Evolutionary conservation across 2,329 filamentous ascomycete species (phyloP).

Genomic region (Colletotrichum tanaceti): DNA sequence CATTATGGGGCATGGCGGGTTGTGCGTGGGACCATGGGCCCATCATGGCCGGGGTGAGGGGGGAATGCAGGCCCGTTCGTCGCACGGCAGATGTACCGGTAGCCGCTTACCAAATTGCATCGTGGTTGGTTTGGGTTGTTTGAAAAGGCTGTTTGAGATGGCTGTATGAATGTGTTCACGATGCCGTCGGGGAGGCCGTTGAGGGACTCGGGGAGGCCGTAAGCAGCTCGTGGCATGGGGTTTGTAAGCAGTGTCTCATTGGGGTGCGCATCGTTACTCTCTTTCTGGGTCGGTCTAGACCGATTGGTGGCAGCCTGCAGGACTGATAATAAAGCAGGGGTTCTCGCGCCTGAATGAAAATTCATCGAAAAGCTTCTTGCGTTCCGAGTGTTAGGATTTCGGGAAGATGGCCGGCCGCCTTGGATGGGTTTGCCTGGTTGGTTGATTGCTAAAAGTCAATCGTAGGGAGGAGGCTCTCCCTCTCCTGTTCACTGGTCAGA

Average conservation of each 20-base stretch:
- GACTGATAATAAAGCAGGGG: too few relatives aligned
- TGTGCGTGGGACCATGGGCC: not conserved
- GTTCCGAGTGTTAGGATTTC: not conserved
- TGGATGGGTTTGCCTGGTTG: not conserved
- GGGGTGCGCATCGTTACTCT: constrained; percentile 5
- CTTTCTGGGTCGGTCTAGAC: not conserved
- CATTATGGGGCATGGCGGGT: not conserved
- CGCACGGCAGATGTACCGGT: not conserved
- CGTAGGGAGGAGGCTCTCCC: not conserved
- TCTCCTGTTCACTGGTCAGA: not conserved
- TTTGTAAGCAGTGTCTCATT: too few relatives aligned
- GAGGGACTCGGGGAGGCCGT: too few relatives aligned
- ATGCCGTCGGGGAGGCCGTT: not conserved
- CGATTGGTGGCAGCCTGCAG: not conserved
- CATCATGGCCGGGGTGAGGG: not conserved
- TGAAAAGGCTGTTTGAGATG: not conserved
- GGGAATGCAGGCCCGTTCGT: not conserved
- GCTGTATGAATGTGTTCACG: not conserved
- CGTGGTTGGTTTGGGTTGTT: not conserved
- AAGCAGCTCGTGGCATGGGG: too few relatives aligned
- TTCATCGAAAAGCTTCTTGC: too few relatives aligned
- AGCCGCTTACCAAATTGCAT: not conserved
- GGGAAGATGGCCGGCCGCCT: not conserved
- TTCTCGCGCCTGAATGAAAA: not conserved
- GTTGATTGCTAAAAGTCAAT: not conserved